Evolutionary conservation across 768 basidiomycete genomes (phyloP).

Genomic region (Leccinum variicolor): DNA sequence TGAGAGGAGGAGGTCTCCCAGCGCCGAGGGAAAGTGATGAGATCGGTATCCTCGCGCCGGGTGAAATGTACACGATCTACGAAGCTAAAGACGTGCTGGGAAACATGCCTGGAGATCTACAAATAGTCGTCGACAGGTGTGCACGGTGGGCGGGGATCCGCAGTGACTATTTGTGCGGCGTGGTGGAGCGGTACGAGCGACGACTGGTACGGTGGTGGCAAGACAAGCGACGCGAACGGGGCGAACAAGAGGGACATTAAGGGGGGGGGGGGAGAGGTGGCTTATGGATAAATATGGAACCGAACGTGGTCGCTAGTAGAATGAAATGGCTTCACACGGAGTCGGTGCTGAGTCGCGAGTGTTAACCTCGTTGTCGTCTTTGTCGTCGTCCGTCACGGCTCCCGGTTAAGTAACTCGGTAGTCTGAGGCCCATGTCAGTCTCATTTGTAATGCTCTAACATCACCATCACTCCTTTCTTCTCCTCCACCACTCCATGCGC

Average conservation of each 20-base stretch:
- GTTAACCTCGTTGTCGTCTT: conserved; percentile 9
- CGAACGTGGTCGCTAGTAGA: background rate
- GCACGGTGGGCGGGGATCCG: conserved; percentile 55
- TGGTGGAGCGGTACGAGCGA: conserved; percentile 67
- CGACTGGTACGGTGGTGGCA: conserved; percentile 53
- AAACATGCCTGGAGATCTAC: conserved; percentile 47
- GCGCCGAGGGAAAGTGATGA: conserved; percentile 7
- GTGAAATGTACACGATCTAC: conserved; percentile 62
- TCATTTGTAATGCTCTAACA: conserved; percentile 36
- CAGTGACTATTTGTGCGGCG: conserved; percentile 45
- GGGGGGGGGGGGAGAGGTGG: background rate
- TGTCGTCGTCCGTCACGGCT: background rate
- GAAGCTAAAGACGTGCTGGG: conserved; percentile 67
- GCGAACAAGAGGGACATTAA: conserved; percentile 14
- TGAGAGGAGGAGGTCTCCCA: conserved; percentile 7
- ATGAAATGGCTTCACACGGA: conserved; percentile 7
- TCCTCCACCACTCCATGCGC: conserved; percentile 46
- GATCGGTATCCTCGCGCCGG: conserved; percentile 41
- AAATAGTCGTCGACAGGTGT: conserved; percentile 47
- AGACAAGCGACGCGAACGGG: conserved; percentile 18
- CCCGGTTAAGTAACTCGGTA: conserved; percentile 20
- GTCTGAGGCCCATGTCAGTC: conserved; percentile 21
- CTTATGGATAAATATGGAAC: background rate
- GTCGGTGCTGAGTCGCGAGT: conserved; percentile 2
- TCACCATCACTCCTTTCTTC: conserved; percentile 20